These are phyloP conservation scores for Ustulina deusta DNA, from an alignment of 2,329 filamentous ascomycete species.

Conservation along the genomic window DNA sequence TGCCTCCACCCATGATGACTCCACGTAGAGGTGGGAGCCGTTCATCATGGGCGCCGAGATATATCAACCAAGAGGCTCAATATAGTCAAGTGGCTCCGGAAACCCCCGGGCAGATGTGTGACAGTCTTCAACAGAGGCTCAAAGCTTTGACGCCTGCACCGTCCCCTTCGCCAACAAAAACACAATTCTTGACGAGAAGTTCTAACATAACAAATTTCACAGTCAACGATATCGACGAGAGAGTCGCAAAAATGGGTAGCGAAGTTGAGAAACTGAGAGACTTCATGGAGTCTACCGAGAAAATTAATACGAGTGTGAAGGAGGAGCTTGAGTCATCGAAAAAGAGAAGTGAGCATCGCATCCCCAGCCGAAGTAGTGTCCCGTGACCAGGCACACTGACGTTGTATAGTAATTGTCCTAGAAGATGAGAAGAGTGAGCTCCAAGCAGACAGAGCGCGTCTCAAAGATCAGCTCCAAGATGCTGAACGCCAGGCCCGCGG, in stretches of 20 bases:
- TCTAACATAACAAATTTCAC: conserved; percentile 79
- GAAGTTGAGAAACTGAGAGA: conserved; percentile 79
- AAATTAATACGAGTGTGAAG: conserved; percentile 76
- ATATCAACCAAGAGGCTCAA: conserved; percentile 20
- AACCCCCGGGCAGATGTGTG: conserved; percentile 53
- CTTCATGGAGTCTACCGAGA: conserved; percentile 76
- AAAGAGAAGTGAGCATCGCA: conserved; percentile 70
- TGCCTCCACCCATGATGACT: conserved; percentile 45
- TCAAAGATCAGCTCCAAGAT: conserved; percentile 77
- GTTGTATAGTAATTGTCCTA: conserved; percentile 59
- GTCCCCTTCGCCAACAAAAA: conserved; percentile 60
- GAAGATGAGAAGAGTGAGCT: conserved; percentile 62
- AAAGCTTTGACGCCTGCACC: conserved; percentile 53
- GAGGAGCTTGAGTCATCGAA: conserved; percentile 81
- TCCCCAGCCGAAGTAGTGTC: not conserved
- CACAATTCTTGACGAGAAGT: conserved; percentile 74
- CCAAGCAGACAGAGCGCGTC: conserved; percentile 58
- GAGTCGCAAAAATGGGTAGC: conserved; percentile 80
- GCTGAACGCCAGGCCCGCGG: conserved; percentile 65
- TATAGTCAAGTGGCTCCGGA: conserved; percentile 48
- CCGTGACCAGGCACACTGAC: conserved; percentile 37
- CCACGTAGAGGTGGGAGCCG: conserved; percentile 42
- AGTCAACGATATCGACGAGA: conserved; percentile 84
- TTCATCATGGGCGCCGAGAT: conserved; percentile 29
- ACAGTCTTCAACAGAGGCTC: conserved; percentile 46